Conservation (phyloP, 2,329 filamentous ascomycete species). For the Metarhizium brunneum region DNA sequence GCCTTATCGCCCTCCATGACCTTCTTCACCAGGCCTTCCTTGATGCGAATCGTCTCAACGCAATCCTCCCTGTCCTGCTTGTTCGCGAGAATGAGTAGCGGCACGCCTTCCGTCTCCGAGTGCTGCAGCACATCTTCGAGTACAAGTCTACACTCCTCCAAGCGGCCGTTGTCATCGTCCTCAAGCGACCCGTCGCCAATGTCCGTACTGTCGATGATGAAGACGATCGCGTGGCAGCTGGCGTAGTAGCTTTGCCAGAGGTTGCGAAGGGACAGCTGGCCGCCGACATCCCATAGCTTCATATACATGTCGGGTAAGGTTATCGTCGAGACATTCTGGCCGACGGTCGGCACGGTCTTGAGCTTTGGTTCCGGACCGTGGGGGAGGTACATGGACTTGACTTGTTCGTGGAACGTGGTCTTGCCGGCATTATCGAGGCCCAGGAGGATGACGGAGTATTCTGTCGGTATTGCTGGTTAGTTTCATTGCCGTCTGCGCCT, state of each 20-base stretch:
- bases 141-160: slow-evolving; percentile 84
- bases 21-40: slow-evolving; percentile 89
- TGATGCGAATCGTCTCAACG: slow-evolving; percentile 93
- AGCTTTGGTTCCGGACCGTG: slow-evolving; percentile 53
- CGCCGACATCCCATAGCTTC: slow-evolving; percentile 97
- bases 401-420: slow-evolving; percentile 94
- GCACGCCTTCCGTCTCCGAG: slow-evolving; percentile 82
- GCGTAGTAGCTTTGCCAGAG: slow-evolving; percentile 96
- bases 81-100: slow-evolving; percentile 85
- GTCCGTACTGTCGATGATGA: slow-evolving; percentile 93
- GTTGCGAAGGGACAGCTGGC: slow-evolving; percentile 77
- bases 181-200: slow-evolving; percentile 72
- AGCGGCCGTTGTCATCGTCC: slow-evolving; percentile 41
- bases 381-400: slow-evolving; percentile 76
- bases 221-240: slow-evolving; percentile 92
- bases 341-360: slow-evolving; percentile 92
- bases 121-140: slow-evolving; percentile 84
- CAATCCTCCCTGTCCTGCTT: slow-evolving; percentile 98
- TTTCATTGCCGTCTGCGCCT: neutral
- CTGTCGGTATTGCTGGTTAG: slow-evolving; percentile 31
- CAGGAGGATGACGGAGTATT: slow-evolving; percentile 94
- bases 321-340: slow-evolving; percentile 92
- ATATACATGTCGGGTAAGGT: slow-evolving; percentile 90
- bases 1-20: slow-evolving; percentile 94
- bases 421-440: slow-evolving; percentile 98